Evolutionary conservation across 441 rosid genomes (phyloP), one percentile per base, ranked within the genome.

Genomic region (Syzygium malaccense): DNA sequence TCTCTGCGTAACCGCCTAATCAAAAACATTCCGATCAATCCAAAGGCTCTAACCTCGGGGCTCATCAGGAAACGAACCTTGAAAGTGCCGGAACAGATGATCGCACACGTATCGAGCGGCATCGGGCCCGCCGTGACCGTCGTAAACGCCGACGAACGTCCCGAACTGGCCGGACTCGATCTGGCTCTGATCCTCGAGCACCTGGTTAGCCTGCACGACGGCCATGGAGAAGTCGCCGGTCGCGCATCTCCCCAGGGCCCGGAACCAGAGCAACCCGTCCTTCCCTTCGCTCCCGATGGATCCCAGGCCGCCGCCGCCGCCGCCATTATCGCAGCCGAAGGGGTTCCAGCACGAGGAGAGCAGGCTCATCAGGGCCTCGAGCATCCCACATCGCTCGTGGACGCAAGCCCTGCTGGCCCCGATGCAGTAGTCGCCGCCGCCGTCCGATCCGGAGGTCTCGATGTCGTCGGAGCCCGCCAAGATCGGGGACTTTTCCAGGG

Each of bases 111-210:
- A 96, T 55, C 98, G 96, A 23, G 99, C 94, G 30, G 98, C 97
- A 15, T 96, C 96, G 32, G 98, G 98, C 55, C 98, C 98, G 33
- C 98, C 98, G 87, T 97, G 99, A 28, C 98, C 99, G 86, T 97
- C 98, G 87, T 96, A 97, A 80, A 97, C 94, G 28, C 98, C 98
- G n/a, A 97, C 96, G 87, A 97, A 96, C 51, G 98, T 97, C 26
- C 99, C 99, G 55, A 96, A 95, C 45, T 91, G 93, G 6, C 99
- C 99, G 55, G 97, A 96, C 92, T 97, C 99, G 91, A 96, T 92
- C 95, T 95, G 98, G 94, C 96, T 90, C 88, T 96, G 98, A 85
- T 97, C 98, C 87, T 97, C 98, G 7, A 96, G 94, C 23, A 95
- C 96, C 89, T 93, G 98, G 89, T 96, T 97, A 45, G 98, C 99